Conservation (phyloP, 2,329 filamentous ascomycete genomes). For the Cladosporium sp. region DNA sequence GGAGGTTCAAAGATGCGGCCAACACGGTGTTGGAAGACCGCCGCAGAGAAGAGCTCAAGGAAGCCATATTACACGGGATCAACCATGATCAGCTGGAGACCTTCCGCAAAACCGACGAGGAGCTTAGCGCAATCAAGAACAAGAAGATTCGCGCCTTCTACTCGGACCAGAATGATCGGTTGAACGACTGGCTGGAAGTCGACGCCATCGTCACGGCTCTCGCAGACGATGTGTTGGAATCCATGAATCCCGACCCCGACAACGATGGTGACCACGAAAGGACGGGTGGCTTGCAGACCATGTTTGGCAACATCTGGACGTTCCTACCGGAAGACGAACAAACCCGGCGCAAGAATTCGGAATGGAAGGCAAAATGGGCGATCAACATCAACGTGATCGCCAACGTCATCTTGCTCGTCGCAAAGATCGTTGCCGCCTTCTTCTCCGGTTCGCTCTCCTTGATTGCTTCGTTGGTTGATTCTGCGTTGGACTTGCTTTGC, state of each 20-base stretch:
- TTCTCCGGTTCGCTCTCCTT: slow-evolving; percentile 57
- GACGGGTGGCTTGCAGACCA: slow-evolving; percentile 46
- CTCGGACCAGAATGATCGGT: slow-evolving; percentile 48
- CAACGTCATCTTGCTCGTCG: slow-evolving; percentile 53
- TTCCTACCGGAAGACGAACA: slow-evolving; percentile 55
- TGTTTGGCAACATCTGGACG: slow-evolving; percentile 48
- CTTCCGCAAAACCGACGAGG: slow-evolving; percentile 49
- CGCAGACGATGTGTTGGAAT: slow-evolving; percentile 57
- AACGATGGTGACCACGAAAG: slow-evolving; percentile 54
- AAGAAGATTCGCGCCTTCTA: slow-evolving; percentile 54
- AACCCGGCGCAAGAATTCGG: slow-evolving; percentile 43
- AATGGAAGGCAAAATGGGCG: slow-evolving; percentile 51
- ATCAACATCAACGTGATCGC: slow-evolving; percentile 60
- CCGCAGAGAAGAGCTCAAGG: slow-evolving; percentile 46
- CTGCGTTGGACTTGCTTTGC: slow-evolving; percentile 57
- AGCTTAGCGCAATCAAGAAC: slow-evolving; percentile 50
- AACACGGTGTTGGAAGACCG: slow-evolving; percentile 43
- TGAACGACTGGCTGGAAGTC: slow-evolving; percentile 58
- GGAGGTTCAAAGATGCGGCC: slow-evolving; percentile 46
- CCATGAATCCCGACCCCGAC: slow-evolving; percentile 56
- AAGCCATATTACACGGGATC: slow-evolving; percentile 44
- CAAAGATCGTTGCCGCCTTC: slow-evolving; percentile 53
- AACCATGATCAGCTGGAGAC: slow-evolving; percentile 45
- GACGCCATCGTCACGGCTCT: slow-evolving; percentile 54
- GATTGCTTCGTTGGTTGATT: slow-evolving; percentile 59